phyloP scores from a whole-genome alignment of 352 stramenopile species.

The Phytophthora sansomeana region DNA sequence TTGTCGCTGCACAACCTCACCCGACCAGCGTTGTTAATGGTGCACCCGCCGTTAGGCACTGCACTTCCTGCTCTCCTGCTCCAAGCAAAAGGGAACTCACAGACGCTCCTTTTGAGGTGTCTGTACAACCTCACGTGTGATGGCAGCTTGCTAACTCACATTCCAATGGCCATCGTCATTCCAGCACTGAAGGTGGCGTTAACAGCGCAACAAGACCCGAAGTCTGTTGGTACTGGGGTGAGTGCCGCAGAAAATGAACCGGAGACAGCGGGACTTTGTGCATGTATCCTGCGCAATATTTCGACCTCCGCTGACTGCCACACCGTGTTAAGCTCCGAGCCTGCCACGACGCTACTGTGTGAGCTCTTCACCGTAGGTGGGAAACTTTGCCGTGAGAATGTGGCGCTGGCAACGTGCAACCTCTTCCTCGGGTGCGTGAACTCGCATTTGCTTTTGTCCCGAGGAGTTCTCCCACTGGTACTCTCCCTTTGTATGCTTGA shows the following conservation, averaged over 20 bases:
- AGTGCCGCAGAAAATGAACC: conserved; percentile 8
- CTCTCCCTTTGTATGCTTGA: conserved; percentile 54
- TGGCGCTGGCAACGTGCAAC: conserved; percentile 68
- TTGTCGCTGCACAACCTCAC: conserved; percentile 59
- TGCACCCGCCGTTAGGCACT: conserved; percentile 33
- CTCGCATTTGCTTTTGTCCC: conserved; percentile 57
- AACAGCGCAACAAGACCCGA: conserved; percentile 8
- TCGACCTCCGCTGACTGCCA: conserved; percentile 51
- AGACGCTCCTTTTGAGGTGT: conserved; percentile 57
- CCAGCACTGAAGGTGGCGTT: conserved; percentile 32
- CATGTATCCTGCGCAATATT: conserved; percentile 63
- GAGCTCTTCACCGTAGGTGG: conserved; percentile 57
- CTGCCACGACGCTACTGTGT: conserved; percentile 52
- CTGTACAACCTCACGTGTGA: conserved; percentile 75
- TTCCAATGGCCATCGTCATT: conserved; percentile 30
- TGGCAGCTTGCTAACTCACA: conserved; percentile 30
- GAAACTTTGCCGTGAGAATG: conserved; percentile 53
- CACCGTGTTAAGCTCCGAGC: conserved; percentile 45
- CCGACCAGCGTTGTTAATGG: conserved; percentile 32
- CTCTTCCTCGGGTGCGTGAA: conserved; percentile 74
- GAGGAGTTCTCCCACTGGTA: conserved; percentile 58
- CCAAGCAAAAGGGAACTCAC: conserved; percentile 39
- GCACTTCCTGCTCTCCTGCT: conserved; percentile 46
- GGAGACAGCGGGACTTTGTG: conserved; percentile 37
- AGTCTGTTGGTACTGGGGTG: neutral